Base-by-base conservation (phyloP, 2,329 filamentous ascomycete genomes). In the Teratosphaeriaceae sp. region DNA sequence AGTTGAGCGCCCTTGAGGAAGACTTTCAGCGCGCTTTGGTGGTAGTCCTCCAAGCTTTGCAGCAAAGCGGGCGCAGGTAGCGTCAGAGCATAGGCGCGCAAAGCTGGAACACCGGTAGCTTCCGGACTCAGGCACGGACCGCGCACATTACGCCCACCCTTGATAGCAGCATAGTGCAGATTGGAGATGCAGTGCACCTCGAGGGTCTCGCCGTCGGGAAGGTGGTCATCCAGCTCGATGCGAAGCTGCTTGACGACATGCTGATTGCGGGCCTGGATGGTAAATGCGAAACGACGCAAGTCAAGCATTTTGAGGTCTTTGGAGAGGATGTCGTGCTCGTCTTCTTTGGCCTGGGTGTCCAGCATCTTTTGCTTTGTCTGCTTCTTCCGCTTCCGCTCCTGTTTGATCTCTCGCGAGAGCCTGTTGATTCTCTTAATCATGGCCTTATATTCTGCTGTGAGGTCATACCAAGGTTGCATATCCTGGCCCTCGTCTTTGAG, bases 141-240 rank as follows among this genome's bases (percentile, higher is more conserved):
- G 3, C 9, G 18, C 2, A 22, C 18, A 0, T 24, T 21, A 7
- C 24, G 40, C 2, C 26, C 35, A 2, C 46, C 51, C 27, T 54
- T 57, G 2, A 46, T 39, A 4, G 47, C 42, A 3, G 26, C 40
- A 38, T 61, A 60, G 33, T 60, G 57, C 5, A 21, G 15, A 16
- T 56, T 60, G 3, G 55, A 58, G 8, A 61, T 47, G 39, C 43
- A 50, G 24, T 46, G 45, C 18, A 58, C 47, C 0, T 38, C 18
- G 1, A 55, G 46, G 13, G 19, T 12, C 3, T 16, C 35, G 9
- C 44, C 45, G 0, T 26, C 7, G 5, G 53, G 40, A 7, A 57
- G 26, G 29, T 50, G 44, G 3, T 40, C n/a, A 2, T 38, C 8
- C 15, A 35, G 45, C 9, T 39, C 40, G 16, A 44, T 5, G 9